These are phyloP conservation scores for Saksenaea oblongispora DNA, from an alignment of 371 early-diverging fungal species.

Conservation along the genomic window DNA sequence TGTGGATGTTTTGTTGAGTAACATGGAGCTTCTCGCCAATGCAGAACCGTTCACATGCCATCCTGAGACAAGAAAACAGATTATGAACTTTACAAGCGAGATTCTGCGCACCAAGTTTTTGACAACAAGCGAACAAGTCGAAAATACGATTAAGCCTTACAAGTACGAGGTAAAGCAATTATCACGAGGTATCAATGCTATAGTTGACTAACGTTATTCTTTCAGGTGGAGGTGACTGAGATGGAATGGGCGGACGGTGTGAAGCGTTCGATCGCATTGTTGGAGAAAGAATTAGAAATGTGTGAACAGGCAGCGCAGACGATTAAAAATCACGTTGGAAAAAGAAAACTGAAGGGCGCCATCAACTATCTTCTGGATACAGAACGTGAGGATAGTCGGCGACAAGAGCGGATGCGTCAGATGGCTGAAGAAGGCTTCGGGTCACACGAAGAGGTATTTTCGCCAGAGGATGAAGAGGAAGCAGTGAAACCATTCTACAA, in stretches of 20 bases:
- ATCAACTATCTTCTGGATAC: slow-evolving; percentile 65
- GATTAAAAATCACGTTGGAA: slow-evolving; percentile 78
- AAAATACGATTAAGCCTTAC: slow-evolving; percentile 97
- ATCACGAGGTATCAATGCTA: too few relatives aligned
- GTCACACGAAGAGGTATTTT: slow-evolving; percentile 22
- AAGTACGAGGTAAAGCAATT: slow-evolving; percentile 93
- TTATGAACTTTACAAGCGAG: slow-evolving; percentile 81
- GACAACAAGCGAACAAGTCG: slow-evolving; percentile 93
- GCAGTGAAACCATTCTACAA: slow-evolving; percentile 59
- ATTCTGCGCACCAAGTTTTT: slow-evolving; percentile 85
- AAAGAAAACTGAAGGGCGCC: slow-evolving; percentile 82
- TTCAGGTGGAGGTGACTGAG: slow-evolving; percentile 81
- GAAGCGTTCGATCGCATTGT: slow-evolving; percentile 68
- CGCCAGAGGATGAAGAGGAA: slow-evolving; percentile 39
- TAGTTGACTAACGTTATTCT: too few relatives aligned
- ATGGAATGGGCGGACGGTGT: slow-evolving; percentile 92
- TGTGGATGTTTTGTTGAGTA: slow-evolving; percentile 81
- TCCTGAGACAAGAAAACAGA: slow-evolving; percentile 76
- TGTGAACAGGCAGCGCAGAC: slow-evolving; percentile 70
- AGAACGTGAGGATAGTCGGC: slow-evolving; percentile 55
- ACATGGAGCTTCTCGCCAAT: slow-evolving; percentile 80
- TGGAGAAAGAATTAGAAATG: slow-evolving; percentile 79
- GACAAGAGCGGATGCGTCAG: slow-evolving; percentile 40
- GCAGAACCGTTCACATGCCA: slow-evolving; percentile 88
- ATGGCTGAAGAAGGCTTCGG: slow-evolving; percentile 23